Evolutionary conservation across 352 stramenopile genomes (phyloP).

Genomic region (Albugo candida): DNA sequence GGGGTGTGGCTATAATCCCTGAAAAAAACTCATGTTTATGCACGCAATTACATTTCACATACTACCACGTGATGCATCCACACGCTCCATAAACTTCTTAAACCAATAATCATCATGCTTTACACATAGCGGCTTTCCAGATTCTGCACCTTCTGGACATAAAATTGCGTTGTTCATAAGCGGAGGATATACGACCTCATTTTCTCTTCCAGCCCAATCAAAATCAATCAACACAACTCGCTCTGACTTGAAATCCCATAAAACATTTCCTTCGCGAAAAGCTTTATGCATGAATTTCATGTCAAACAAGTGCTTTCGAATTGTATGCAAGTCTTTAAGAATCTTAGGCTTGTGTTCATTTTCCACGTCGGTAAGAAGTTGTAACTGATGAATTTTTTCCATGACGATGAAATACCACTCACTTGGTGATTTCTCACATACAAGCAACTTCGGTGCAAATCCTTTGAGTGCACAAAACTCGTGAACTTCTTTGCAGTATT

Average conservation of each 20-base stretch:
- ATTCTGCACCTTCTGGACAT: constrained; percentile 8
- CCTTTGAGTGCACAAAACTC: constrained; percentile 6
- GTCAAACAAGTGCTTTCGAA: neutral
- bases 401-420: constrained; percentile 15
- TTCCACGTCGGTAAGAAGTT: too few relatives aligned
- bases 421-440: constrained; percentile 6
- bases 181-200: constrained; percentile 8
- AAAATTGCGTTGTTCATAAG: constrained; percentile 13
- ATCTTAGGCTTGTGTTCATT: neutral
- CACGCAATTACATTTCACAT: too few relatives aligned
- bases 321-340: constrained; percentile 7
- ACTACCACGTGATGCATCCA: too few relatives aligned
- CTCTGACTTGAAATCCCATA: constrained; percentile 12
- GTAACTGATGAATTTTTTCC: constrained; percentile 2
- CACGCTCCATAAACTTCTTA: too few relatives aligned
- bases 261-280: constrained; percentile 7
- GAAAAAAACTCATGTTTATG: too few relatives aligned
- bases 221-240: constrained; percentile 19
- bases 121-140: too few relatives aligned
- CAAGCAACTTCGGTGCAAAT: constrained; percentile 9
- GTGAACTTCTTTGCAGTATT: constrained; percentile 11
- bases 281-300: constrained; percentile 3
- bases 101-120: too few relatives aligned
- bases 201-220: constrained; percentile 14
- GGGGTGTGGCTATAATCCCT: too few relatives aligned